Base-by-base conservation (phyloP, 306 rosid genomes). In the Hylodesmum podocarpum region DNA sequence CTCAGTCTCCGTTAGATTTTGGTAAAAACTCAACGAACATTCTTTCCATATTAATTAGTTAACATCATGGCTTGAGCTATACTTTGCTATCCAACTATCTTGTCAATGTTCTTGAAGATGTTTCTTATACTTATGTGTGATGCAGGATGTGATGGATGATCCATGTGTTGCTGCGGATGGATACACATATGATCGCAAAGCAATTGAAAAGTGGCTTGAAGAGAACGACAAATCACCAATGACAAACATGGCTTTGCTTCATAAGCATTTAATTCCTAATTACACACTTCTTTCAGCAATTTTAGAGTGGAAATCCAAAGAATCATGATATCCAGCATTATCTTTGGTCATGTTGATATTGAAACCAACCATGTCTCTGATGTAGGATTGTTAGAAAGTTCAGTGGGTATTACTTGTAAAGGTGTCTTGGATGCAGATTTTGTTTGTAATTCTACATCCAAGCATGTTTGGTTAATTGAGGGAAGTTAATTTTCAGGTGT, bases 161-260 rank as follows among this genome's bases (percentile, higher is more conserved):
- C 99, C 99, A 31, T 92, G 93, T 81, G 97, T 91, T n/a, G 98
- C 99, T 2, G 92, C 94, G 0, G 99, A 96, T 74, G 99, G 99
- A 69, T 92, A 92, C 77, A 92, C 99, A 1, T 96, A 96, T 33
- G 96, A 96, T 63, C 87, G 88, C 27, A 80, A 68, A 78, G 92
- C 96, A 24, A 92, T 96, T 25, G 88, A 91, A 70, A 81, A 44
- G 50, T 96, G 99, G 98, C 80, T 96, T 31, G 78, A 74, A 79
- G 88, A 74, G 78, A 87, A 86, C 27, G 87, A 87, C 36, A 87
- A 80, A 9, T 96, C 99, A 24, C 99, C 98, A 7, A 84, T 89
- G 91, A 92, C 97, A 22, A 92, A 89, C 72, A 82, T 89, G 88
- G 47, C 88, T 33, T 80, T 96, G 66, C 87, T 88, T 51, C 85